phyloP scores from a whole-genome alignment of 1,284 basidiomycete species.

The Tylopilus sp. region DNA sequence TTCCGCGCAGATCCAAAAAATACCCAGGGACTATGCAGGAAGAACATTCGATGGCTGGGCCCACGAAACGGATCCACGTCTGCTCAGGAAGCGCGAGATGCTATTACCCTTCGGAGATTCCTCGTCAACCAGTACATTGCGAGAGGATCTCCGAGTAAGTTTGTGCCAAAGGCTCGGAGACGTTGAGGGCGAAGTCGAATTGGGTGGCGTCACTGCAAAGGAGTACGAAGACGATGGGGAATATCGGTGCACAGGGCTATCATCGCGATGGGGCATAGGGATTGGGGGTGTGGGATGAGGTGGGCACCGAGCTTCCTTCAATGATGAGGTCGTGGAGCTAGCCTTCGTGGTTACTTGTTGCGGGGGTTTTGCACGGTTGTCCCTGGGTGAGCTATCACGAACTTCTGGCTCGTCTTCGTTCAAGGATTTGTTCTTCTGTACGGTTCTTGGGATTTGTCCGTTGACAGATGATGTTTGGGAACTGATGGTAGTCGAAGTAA shows the following conservation, averaged over 20 bases:
- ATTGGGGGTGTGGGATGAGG: slow-evolving; percentile 6
- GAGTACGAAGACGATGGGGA: slow-evolving; percentile 8
- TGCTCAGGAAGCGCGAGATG: slow-evolving; percentile 23
- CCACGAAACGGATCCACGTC: slow-evolving; percentile 10
- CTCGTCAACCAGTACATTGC: slow-evolving; percentile 13
- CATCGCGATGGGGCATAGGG: slow-evolving; percentile 2
- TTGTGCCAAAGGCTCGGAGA: slow-evolving; percentile 26
- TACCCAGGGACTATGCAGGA: not conserved
- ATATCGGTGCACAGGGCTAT: not conserved
- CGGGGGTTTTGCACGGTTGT: not conserved
- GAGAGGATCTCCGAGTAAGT: slow-evolving; percentile 21
- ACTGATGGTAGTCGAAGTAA: slow-evolving; percentile 15
- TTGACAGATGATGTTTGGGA: slow-evolving; percentile 11
- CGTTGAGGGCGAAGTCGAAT: slow-evolving; percentile 5
- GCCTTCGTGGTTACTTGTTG: slow-evolving; percentile 1
- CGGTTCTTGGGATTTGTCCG: slow-evolving; percentile 1
- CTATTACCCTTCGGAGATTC: slow-evolving; percentile 13
- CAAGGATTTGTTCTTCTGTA: slow-evolving; percentile 4
- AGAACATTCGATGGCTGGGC: slow-evolving; percentile 4
- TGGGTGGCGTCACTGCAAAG: not conserved
- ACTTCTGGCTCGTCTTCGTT: slow-evolving; percentile 10
- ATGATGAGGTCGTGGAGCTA: not conserved
- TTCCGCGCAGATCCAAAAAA: not conserved
- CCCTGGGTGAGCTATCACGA: not conserved
- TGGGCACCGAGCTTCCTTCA: not conserved